Base-by-base conservation (phyloP, 768 basidiomycete genomes). In the Gloeophyllum trabeum region DNA sequence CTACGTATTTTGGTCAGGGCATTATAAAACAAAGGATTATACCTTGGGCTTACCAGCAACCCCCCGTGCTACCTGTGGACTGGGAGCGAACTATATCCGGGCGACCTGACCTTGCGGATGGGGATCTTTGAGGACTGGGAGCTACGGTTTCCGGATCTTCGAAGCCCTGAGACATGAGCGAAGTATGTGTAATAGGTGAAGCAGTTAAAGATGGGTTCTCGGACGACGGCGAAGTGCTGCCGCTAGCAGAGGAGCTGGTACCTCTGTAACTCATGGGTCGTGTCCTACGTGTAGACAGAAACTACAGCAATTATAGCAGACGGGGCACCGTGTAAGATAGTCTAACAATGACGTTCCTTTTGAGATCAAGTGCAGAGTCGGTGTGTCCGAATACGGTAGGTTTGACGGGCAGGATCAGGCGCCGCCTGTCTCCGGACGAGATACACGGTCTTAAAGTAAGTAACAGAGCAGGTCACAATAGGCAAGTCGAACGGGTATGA, bases 41-140 rank as follows among this genome's bases (percentile, higher is more conserved):
- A 32, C 10, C 28, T 10, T 32, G 16, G n/a, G 16, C 28, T 10
- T 10, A 32, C 28, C 28, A 87, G 62, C 84, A 86, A 35, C 84
- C 84, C 48, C 83, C 83, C 60, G 78, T 81, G 45, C 78, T 73
- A 37, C 75, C 70, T 12, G 72, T n/a, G n/a, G n/a, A 68, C 24
- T 50, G 48, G 13, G 55, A 47, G 43, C 57, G 55, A 38, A 49
- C 36, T 16, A 51, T 38, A 24, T 55, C 57, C 16, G 28, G 28
- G 10, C 28, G 28, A 32, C 16, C 28, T 10, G 28, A 32, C 10
- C 16, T 32, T n/a, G n/a, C n/a, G n/a, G n/a, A n/a, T n/a, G n/a
- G n/a, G n/a, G n/a, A n/a, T 32, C 28, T 32, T 10, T 16, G 28
- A 32, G 16, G 28, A 16, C 45, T 39, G 32, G 52, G 30, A 40